Evolutionary conservation across 1,284 basidiomycete genomes (phyloP).

Genomic region (Irpex sp.): DNA sequence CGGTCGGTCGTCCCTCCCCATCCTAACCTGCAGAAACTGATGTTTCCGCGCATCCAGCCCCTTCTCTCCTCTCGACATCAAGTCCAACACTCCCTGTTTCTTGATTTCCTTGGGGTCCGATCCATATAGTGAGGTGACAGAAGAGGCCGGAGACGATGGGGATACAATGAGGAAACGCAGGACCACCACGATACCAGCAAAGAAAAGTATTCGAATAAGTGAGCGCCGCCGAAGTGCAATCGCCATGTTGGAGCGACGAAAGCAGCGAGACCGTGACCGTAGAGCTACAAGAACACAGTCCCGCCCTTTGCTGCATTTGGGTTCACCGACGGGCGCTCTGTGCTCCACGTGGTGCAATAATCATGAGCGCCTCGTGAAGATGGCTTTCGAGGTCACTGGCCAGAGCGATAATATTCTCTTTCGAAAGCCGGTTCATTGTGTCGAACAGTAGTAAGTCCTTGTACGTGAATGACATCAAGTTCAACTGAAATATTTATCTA

Average conservation of each 20-base stretch:
- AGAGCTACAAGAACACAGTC: neutral
- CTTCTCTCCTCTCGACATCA: slow-evolving; percentile 79
- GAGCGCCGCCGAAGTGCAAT: slow-evolving; percentile 33
- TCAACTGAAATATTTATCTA: no score
- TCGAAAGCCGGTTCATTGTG: no score
- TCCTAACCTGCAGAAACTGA: slow-evolving; percentile 81
- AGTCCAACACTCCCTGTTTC: slow-evolving; percentile 81
- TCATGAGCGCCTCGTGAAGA: no score
- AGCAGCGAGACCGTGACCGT: neutral
- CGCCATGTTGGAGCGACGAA: slow-evolving; percentile 22
- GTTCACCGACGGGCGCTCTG: neutral
- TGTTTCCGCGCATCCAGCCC: slow-evolving; percentile 83
- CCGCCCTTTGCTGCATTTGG: neutral
- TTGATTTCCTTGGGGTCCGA: slow-evolving; percentile 55
- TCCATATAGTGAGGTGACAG: slow-evolving; percentile 24
- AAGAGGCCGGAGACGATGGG: slow-evolving; percentile 33
- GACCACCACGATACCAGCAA: slow-evolving; percentile 28
- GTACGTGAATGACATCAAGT: no score
- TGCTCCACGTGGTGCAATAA: no score
- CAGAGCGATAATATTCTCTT: no score
- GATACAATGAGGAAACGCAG: slow-evolving; percentile 43
- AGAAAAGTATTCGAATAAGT: slow-evolving; percentile 30
- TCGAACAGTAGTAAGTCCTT: no score
- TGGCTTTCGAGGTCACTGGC: no score
- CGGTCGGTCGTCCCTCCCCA: slow-evolving; percentile 78